These are phyloP conservation scores for Arabis alpina DNA, from an alignment of 345 rosid genomes.

Conservation along the genomic window DNA sequence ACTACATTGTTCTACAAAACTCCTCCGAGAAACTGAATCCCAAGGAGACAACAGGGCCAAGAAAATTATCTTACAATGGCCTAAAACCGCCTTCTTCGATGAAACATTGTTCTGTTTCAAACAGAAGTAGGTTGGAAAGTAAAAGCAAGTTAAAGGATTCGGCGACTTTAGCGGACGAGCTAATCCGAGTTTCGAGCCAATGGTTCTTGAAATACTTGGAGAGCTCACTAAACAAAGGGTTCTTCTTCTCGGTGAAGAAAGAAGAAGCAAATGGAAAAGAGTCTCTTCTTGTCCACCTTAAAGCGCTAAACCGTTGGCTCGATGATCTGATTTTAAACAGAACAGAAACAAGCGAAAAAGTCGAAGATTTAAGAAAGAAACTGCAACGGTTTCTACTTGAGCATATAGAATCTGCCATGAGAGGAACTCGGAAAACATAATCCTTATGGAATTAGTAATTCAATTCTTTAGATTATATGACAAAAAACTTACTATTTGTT, in stretches of 20 bases:
- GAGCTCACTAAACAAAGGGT: conserved; percentile 43
- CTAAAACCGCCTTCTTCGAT: conserved; percentile 18
- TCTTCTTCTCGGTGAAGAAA: conserved; percentile 32
- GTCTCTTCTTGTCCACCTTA: conserved; percentile 47
- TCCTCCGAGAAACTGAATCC: conserved; percentile 29
- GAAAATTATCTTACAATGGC: conserved; percentile 28
- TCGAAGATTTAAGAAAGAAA: conserved; percentile 51
- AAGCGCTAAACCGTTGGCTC: conserved; percentile 51
- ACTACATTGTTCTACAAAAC: conserved; percentile 42
- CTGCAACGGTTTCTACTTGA: conserved; percentile 47
- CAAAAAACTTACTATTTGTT: conserved; percentile 8
- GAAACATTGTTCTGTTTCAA: conserved; percentile 25
- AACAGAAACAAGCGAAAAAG: conserved; percentile 39
- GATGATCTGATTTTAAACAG: conserved; percentile 40
- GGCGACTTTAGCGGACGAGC: conserved; percentile 47
- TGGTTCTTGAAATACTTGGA: conserved; percentile 61
- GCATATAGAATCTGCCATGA: conserved; percentile 44
- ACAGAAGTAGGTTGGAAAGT: conserved; percentile 30
- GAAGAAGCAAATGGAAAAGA: conserved; percentile 41
- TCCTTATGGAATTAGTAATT: neutral
- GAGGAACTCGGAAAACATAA: conserved; percentile 32
- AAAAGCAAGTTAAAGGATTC: conserved; percentile 45
- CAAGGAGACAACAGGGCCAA: conserved; percentile 36
- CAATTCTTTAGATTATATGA: neutral
- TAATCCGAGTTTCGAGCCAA: conserved; percentile 46